phyloP scores from a whole-genome alignment of 257 asterid genomes.

The Petrea volubilis region DNA sequence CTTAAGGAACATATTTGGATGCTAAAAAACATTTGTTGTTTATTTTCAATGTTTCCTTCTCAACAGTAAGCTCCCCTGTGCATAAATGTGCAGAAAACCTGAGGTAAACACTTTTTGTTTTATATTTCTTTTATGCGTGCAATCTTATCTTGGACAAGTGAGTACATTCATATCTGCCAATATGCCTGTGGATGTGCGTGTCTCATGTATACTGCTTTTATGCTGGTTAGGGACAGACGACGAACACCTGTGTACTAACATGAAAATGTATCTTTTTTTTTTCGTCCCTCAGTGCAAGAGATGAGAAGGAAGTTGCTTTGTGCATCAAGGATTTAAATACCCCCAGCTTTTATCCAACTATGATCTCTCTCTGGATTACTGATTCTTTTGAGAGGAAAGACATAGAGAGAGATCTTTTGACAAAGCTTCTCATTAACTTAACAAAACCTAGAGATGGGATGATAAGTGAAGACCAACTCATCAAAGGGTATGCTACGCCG shows the following conservation, averaged over 20 bases:
- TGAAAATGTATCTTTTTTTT: conserved; percentile 6
- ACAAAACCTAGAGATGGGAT: conserved; percentile 41
- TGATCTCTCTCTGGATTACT: conserved; percentile 79
- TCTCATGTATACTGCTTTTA: neutral
- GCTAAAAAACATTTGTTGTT: too few species aligned
- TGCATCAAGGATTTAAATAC: conserved; percentile 80
- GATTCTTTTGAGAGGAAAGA: conserved; percentile 92
- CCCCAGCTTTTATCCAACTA: conserved; percentile 74
- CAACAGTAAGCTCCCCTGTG: neutral
- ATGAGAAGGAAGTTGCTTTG: conserved; percentile 76
- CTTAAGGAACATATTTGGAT: neutral
- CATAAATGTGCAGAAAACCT: neutral
- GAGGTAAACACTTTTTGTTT: neutral
- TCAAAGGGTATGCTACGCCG: conserved; percentile 50
- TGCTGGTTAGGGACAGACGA: neutral
- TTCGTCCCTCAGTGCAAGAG: conserved; percentile 61
- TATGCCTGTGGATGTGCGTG: too few species aligned
- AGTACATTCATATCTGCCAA: too few species aligned
- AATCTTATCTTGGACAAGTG: too few species aligned
- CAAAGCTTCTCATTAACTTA: conserved; percentile 58
- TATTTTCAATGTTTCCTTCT: neutral
- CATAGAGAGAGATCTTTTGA: conserved; percentile 59
- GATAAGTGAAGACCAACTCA: conserved; percentile 54
- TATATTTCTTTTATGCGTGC: too few species aligned
- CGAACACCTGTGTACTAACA: neutral